phyloP scores from a whole-genome alignment of 306 rosid genomes.

The Vigna mungo region DNA sequence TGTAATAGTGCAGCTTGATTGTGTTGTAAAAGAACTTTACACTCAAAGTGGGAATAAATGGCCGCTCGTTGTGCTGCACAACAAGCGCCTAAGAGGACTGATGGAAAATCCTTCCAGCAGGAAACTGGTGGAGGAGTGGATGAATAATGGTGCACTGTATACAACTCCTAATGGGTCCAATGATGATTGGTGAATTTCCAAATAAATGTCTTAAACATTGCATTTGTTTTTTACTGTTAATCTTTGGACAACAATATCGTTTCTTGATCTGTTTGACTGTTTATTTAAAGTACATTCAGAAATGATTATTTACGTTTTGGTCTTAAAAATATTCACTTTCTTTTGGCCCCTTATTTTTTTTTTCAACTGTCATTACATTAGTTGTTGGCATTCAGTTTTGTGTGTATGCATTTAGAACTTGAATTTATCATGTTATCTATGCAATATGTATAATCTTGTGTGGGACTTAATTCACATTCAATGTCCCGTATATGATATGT shows the following conservation, averaged over 20 bases:
- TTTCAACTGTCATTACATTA: neutral
- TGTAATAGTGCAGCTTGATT: constrained; percentile 73
- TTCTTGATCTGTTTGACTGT: constrained; percentile 30
- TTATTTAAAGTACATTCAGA: neutral
- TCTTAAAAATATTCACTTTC: neutral
- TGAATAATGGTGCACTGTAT: constrained; percentile 73
- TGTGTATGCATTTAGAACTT: neutral
- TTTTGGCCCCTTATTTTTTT: too few species aligned
- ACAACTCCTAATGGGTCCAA: constrained; percentile 89
- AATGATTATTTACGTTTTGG: neutral
- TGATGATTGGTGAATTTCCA: constrained; percentile 81
- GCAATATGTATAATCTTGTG: neutral
- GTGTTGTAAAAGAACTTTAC: constrained; percentile 77
- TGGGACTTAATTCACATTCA: neutral
- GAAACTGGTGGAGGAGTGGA: constrained; percentile 76
- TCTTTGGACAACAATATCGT: constrained; percentile 11
- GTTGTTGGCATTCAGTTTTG: neutral
- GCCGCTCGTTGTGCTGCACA: constrained; percentile 88
- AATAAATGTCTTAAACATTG: constrained; percentile 18
- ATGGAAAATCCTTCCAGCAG: constrained; percentile 71
- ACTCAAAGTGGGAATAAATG: constrained; percentile 66
- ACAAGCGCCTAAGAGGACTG: constrained; percentile 68
- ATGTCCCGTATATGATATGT: neutral
- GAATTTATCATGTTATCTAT: constrained; percentile 1
- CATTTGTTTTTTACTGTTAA: constrained; percentile 2